Conservation (phyloP, 2,329 filamentous ascomycete species). For the Chaetomium strumarium region DNA sequence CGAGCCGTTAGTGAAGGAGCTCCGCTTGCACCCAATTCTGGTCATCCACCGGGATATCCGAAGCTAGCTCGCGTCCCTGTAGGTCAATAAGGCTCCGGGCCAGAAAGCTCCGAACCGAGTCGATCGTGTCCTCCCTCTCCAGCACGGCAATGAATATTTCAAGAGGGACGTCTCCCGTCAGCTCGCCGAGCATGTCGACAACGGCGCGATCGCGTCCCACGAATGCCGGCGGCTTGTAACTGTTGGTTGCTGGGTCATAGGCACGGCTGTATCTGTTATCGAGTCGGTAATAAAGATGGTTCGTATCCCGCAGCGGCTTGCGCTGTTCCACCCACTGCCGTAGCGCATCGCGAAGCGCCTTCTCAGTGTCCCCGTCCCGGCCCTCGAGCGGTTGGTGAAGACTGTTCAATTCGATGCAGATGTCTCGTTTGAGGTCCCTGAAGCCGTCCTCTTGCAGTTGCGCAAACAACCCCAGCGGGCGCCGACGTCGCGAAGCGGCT, state of each 20-base stretch:
- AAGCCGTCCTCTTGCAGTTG: constrained; percentile 8
- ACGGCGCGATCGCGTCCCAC: constrained; percentile 4
- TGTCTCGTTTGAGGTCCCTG: constrained; percentile 5
- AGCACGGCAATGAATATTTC: constrained; percentile 14
- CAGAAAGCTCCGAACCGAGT: constrained; percentile 5
- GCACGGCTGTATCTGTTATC: constrained; percentile 1
- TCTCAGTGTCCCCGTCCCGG: background rate
- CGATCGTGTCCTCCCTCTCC: constrained; percentile 6
- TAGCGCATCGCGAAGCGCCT: constrained; percentile 3
- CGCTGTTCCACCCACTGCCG: constrained; percentile 5
- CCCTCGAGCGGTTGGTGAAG: background rate
- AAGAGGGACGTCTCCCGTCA: background rate
- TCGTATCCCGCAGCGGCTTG: constrained; percentile 7
- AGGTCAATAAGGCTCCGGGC: constrained; percentile 4
- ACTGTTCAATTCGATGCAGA: constrained; percentile 6
- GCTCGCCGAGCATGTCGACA: background rate
- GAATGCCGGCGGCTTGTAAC: background rate
- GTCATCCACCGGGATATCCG: constrained; percentile 7
- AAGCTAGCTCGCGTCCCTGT: background rate
- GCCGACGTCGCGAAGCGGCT: background rate
- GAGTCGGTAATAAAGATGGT: constrained; percentile 14
- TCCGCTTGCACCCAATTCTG: constrained; percentile 6
- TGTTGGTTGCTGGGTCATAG: background rate
- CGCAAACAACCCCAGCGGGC: background rate
- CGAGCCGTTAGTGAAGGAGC: background rate